These are phyloP conservation scores for Suhomyces maxii DNA, from an alignment of 1,139 yeast genomes.

Conservation along the genomic window DNA sequence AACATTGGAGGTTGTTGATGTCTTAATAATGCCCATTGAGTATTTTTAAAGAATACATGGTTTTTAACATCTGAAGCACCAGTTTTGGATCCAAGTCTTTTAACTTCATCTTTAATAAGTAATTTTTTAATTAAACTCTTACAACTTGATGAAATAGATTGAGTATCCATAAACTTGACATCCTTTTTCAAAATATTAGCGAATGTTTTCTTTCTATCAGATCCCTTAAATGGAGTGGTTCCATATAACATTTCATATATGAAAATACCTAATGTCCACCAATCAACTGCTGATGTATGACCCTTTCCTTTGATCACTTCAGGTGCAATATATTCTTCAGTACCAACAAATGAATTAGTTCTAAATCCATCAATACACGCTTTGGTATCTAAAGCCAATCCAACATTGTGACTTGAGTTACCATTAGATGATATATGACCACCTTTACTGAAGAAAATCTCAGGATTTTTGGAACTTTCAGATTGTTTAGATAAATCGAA, in stretches of 20 bases:
- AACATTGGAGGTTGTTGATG: conserved; percentile 94
- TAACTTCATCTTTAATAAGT: conserved; percentile 82
- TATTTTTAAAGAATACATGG: conserved; percentile 85
- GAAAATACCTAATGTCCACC: conserved; percentile 98
- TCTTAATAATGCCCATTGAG: conserved; percentile 93
- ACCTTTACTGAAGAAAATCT: conserved; percentile 35
- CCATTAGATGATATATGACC: conserved; percentile 21
- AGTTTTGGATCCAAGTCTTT: conserved; percentile 83
- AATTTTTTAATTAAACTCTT: conserved; percentile 77
- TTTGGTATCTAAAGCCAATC: conserved; percentile 72
- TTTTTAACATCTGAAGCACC: conserved; percentile 94
- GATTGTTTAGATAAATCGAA: conserved; percentile 94
- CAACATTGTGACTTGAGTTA: conserved; percentile 17
- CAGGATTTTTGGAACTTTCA: conserved; percentile 63
- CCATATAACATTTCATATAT: conserved; percentile 93
- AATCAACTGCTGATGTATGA: conserved; percentile 95
- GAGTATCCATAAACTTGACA: conserved; percentile 64
- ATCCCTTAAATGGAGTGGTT: conserved; percentile 93
- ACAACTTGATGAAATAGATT: conserved; percentile 68
- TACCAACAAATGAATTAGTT: conserved; percentile 96
- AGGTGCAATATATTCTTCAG: conserved; percentile 97
- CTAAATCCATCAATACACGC: conserved; percentile 94
- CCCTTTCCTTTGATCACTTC: conserved; percentile 97
- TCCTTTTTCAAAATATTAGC: conserved; percentile 84
- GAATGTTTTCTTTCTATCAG: conserved; percentile 83